These are phyloP conservation scores for Blakeslea trispora DNA, from an alignment of 371 early-diverging fungal species.

Conservation along the genomic window DNA sequence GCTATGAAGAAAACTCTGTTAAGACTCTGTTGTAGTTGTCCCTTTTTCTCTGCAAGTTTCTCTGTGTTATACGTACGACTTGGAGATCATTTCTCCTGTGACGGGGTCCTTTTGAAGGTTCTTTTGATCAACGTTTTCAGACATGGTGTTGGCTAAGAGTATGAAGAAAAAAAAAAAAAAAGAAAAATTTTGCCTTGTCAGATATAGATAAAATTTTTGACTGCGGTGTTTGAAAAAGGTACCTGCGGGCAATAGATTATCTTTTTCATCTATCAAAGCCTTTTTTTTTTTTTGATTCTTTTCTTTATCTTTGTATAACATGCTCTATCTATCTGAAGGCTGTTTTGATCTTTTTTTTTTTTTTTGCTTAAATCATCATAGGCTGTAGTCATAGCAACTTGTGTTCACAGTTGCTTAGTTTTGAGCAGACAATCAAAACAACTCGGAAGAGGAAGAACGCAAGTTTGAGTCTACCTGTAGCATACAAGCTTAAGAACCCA, in stretches of 20 bases:
- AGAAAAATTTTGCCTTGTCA: conserved; percentile 7
- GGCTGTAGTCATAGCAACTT: too few species aligned
- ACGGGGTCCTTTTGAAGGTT: conserved; percentile 81
- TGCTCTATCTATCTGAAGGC: too few species aligned
- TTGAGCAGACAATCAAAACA: too few species aligned
- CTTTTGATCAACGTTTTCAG: conserved; percentile 55
- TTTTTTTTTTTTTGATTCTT: too few species aligned
- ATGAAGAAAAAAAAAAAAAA: conserved; percentile 1
- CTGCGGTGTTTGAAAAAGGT: not conserved
- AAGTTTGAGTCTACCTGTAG: too few species aligned
- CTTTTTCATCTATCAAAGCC: not conserved
- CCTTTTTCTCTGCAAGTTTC: not conserved
- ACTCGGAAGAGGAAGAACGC: too few species aligned
- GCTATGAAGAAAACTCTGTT: conserved; percentile 41
- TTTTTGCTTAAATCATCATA: too few species aligned
- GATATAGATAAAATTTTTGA: not conserved
- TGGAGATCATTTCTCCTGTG: conserved; percentile 95
- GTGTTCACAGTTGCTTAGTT: too few species aligned
- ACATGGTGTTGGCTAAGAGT: conserved; percentile 10
- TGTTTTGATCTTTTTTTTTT: too few species aligned
- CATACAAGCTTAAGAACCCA: too few species aligned
- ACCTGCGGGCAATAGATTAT: not conserved
- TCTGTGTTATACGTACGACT: conserved; percentile 63
- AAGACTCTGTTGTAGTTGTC: not conserved
- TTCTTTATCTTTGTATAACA: too few species aligned